Evolutionary conservation across 78 protist genomes (phyloP).

Genomic region (Bodo saltans): DNA sequence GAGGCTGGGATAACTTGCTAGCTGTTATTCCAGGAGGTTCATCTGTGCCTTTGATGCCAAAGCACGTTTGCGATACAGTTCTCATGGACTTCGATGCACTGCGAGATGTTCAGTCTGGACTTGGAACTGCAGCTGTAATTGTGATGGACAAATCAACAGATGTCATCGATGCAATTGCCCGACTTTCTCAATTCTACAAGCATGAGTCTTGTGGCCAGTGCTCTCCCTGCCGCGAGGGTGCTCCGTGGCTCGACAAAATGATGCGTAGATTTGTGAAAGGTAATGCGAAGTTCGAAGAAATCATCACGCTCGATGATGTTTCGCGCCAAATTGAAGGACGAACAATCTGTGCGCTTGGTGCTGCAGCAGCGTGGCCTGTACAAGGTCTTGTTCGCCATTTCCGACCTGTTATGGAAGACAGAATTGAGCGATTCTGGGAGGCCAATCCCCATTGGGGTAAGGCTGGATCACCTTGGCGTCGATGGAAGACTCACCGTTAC

Average conservation of each 20-base stretch:
- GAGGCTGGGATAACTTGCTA: slow-evolving; percentile 96
- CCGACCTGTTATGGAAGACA: slow-evolving; percentile 84
- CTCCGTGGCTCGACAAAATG: slow-evolving; percentile 70
- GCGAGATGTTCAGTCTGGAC: slow-evolving; percentile 65
- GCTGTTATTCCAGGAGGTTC: slow-evolving; percentile 96
- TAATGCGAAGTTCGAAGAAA: slow-evolving; percentile 83
- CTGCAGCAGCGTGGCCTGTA: slow-evolving; percentile 99
- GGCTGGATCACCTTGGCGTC: background rate
- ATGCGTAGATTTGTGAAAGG: slow-evolving; percentile 84
- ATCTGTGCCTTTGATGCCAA: slow-evolving; percentile 89
- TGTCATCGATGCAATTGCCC: slow-evolving; percentile 69
- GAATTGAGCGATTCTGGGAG: slow-evolving; percentile 52
- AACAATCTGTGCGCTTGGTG: slow-evolving; percentile 98
- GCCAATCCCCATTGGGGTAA: background rate
- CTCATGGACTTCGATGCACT: slow-evolving; percentile 96
- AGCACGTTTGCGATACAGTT: slow-evolving; percentile 74
- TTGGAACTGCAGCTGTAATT: slow-evolving; percentile 97
- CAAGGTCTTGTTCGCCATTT: slow-evolving; percentile 93
- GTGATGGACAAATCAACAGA: slow-evolving; percentile 91
- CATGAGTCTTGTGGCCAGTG: slow-evolving; percentile 98
- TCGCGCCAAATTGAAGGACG: slow-evolving; percentile 90
- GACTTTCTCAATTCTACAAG: slow-evolving; percentile 84
- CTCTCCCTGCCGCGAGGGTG: slow-evolving; percentile 97
- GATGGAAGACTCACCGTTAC: background rate
- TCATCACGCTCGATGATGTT: slow-evolving; percentile 84